Conservation (phyloP, 805 yeast genomes). For the Torulaspora delbrueckii region DNA sequence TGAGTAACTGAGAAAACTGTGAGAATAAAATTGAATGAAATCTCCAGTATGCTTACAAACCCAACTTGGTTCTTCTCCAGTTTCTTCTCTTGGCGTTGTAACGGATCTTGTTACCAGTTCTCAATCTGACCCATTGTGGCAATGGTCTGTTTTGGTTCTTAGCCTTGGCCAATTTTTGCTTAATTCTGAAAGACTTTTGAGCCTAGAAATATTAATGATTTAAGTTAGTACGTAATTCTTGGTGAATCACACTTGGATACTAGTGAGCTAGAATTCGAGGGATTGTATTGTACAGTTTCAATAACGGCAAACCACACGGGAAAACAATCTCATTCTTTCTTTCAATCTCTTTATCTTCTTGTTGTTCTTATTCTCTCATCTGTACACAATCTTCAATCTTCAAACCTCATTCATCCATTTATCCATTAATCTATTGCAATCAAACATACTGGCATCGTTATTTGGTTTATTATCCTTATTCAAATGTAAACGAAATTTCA, state of each 20-base stretch:
- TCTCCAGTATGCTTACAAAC: constrained; percentile 57
- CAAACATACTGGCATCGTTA: constrained; percentile 42
- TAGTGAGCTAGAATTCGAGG: background rate
- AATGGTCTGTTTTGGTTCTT: constrained; percentile 98
- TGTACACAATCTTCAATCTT: background rate
- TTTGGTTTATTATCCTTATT: constrained; percentile 27
- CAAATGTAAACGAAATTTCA: background rate
- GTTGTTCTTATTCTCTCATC: too few species aligned
- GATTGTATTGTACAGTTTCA: too few species aligned
- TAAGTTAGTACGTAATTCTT: background rate
- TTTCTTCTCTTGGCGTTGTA: constrained; percentile 99
- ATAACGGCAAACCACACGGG: background rate
- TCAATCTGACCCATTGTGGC: constrained; percentile 99
- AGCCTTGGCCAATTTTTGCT: constrained; percentile 99
- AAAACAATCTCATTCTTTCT: background rate
- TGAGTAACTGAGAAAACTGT: constrained; percentile 1
- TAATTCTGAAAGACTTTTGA: constrained; percentile 93
- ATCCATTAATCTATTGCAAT: background rate
- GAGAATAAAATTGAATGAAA: background rate
- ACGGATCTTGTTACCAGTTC: constrained; percentile 96
- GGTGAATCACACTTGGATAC: background rate
- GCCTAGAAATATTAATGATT: constrained; percentile 43
- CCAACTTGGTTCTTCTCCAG: constrained; percentile 99
- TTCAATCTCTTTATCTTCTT: background rate
- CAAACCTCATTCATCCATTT: background rate